These are phyloP conservation scores for Boletus eberwhitei DNA, from an alignment of 768 basidiomycete genomes.

Conservation along the genomic window DNA sequence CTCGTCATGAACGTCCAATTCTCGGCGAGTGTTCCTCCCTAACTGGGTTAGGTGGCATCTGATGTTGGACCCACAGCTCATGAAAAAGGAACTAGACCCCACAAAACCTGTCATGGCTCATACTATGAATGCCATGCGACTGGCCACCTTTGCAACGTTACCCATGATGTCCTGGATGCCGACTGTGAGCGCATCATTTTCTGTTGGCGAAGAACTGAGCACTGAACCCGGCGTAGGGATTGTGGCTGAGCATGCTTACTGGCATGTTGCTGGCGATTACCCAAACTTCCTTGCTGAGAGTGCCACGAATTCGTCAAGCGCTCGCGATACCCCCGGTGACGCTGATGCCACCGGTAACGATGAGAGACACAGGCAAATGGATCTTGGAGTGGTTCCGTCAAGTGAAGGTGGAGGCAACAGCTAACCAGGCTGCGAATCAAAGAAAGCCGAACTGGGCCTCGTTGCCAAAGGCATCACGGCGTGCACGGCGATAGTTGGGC, in stretches of 20 bases:
- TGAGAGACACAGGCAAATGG: slow-evolving; percentile 24
- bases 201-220: no score
- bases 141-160: slow-evolving; percentile 51
- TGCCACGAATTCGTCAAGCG: slow-evolving; percentile 38
- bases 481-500: background rate
- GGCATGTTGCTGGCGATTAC: slow-evolving; percentile 44
- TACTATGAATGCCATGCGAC: slow-evolving; percentile 61
- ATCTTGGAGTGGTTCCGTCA: slow-evolving; percentile 21
- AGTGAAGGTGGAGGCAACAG: background rate
- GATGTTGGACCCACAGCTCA: slow-evolving; percentile 28
- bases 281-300: slow-evolving; percentile 47
- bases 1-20: slow-evolving; percentile 68
- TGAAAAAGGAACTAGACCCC: slow-evolving; percentile 54
- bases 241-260: slow-evolving; percentile 55
- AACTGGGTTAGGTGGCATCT: background rate
- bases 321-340: slow-evolving; percentile 33
- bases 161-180: slow-evolving; percentile 60
- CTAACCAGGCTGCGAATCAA: slow-evolving; percentile 1
- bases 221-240: slow-evolving; percentile 39
- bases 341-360: slow-evolving; percentile 22
- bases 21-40: slow-evolving; percentile 42
- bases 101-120: slow-evolving; percentile 58
- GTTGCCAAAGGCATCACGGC: slow-evolving; percentile 21
- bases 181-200: slow-evolving; percentile 46
- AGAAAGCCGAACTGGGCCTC: slow-evolving; percentile 25